A percentile compares a stretch with the other conserved stretches of the same genome.
Evolutionary conservation across 352 stramenopile species (phyloP).

Genomic region (Plasmopara muralis): DNA sequence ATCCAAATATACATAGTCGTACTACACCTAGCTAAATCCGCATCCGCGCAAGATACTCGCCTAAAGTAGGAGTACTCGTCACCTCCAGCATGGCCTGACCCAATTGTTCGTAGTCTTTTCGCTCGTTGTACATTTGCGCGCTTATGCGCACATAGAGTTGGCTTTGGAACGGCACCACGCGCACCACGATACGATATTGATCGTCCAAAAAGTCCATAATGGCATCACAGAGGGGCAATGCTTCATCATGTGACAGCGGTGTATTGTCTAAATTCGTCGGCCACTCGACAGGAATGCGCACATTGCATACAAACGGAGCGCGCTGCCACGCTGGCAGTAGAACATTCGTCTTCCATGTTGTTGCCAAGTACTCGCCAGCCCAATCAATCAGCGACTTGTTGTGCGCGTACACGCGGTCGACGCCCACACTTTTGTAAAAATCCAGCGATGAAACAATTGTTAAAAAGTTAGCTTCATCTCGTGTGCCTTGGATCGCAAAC

Average conservation of each 20-base stretch:
- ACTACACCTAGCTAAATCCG: slow-evolving; percentile 31
- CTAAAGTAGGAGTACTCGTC: slow-evolving; percentile 55
- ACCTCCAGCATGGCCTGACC: slow-evolving; percentile 67
- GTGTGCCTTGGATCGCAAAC: slow-evolving; percentile 77
- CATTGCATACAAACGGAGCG: slow-evolving; percentile 74
- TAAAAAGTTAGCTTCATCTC: slow-evolving; percentile 78
- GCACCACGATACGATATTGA: slow-evolving; percentile 63
- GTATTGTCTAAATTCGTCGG: slow-evolving; percentile 35
- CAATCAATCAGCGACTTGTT: slow-evolving; percentile 83
- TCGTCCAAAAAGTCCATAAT: slow-evolving; percentile 80
- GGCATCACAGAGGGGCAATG: slow-evolving; percentile 53
- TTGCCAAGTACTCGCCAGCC: slow-evolving; percentile 65
- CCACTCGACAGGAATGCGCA: slow-evolving; percentile 67
- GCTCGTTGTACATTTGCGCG: slow-evolving; percentile 83
- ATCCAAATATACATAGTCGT: no score
- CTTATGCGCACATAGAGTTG: slow-evolving; percentile 76
- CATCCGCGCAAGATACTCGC: slow-evolving; percentile 58
- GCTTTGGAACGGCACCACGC: slow-evolving; percentile 58
- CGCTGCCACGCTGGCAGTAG: slow-evolving; percentile 74
- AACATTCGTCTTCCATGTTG: slow-evolving; percentile 63
- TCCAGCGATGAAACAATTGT: slow-evolving; percentile 75
- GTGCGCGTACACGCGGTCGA: slow-evolving; percentile 66
- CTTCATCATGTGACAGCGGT: slow-evolving; percentile 54
- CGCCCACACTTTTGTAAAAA: slow-evolving; percentile 78
- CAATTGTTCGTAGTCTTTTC: slow-evolving; percentile 68